Evolutionary conservation across 2,329 filamentous ascomycete genomes (phyloP), one percentile per base, ranked within the genome.

Genomic region (Chaetothyriales sp.): DNA sequence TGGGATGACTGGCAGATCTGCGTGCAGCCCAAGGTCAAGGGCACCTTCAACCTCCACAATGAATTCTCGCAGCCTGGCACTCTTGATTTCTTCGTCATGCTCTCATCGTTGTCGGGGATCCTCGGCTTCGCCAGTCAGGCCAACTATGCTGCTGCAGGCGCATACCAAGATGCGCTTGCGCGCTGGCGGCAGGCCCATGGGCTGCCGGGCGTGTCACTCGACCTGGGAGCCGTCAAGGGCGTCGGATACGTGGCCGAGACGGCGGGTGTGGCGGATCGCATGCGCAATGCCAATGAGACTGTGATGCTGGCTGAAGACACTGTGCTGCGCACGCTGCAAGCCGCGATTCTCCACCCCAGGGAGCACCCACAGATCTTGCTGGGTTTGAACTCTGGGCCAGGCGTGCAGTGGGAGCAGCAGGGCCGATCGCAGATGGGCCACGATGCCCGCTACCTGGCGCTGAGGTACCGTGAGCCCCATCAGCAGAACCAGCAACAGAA

Each of bases 71-170:
- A 5, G 4, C 57, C 53, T n/a, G 56, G 61, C 47, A 53, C 10
- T n/a, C 46, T 65, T 1, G 62, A 65, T 48, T 63, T 64, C 51
- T 66, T 66, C 55, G 51, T 48, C 32, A 50, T 55, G 43, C 46
- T 57, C 5, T 56, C 57, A n/a, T 48, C 42, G 18, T 39, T 52
- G 9, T 22, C 44, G 8, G 49, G 49, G 15, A 46, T 54, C 9
- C 20, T 59, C 2, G 57, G 57, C 15, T 50, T 54, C 12, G 48
- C 44, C 12, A 51, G 48, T 9, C 53, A 59, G 44, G 50, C 51
- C n/a, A 55, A 53, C 46, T 59, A 59, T 43, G 50, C 48, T 2
- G 55, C 55, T 22, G 55, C 47, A 9, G 53, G 52, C 44, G 48
- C 44, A 6, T 59, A 55, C 50, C 50, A 49, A 5, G 53, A 59